phyloP scores from a whole-genome alignment of 2,329 filamentous ascomycete species.

The Aspergillus sp. region DNA sequence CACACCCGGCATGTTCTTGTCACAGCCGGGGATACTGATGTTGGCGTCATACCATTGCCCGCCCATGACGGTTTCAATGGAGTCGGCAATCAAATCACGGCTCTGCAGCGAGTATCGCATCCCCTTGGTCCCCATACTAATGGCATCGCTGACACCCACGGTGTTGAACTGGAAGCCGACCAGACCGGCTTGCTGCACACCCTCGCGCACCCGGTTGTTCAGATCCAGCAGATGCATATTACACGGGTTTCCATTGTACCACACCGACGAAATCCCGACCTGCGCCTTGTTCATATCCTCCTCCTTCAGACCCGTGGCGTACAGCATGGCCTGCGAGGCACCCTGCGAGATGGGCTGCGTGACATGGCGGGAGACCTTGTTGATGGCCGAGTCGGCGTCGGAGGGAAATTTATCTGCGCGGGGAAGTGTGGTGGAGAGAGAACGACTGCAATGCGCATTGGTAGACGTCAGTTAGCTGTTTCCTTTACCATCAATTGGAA shows the following conservation, averaged over 20 bases:
- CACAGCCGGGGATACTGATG: conserved; percentile 91
- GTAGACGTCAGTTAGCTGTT: neutral
- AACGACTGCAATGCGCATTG: conserved; percentile 18
- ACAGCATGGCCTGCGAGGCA: conserved; percentile 97
- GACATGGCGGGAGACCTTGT: conserved; percentile 74
- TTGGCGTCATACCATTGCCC: conserved; percentile 99
- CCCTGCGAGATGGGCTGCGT: conserved; percentile 98
- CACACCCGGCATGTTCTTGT: conserved; percentile 98
- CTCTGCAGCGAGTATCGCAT: conserved; percentile 96
- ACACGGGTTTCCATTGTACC: conserved; percentile 97
- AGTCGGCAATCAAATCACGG: conserved; percentile 93
- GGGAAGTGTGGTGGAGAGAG: conserved; percentile 39
- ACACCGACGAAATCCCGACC: conserved; percentile 94
- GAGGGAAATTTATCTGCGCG: conserved; percentile 32
- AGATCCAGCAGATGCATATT: conserved; percentile 98
- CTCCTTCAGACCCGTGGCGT: conserved; percentile 81
- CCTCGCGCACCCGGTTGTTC: conserved; percentile 66
- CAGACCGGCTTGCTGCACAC: conserved; percentile 66
- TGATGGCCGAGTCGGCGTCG: conserved; percentile 53
- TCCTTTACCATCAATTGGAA: neutral
- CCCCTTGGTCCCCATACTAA: conserved; percentile 95
- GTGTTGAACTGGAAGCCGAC: conserved; percentile 98
- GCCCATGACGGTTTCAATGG: conserved; percentile 97
- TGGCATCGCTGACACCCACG: conserved; percentile 92
- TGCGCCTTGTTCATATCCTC: conserved; percentile 92